Evolutionary conservation across 2,329 filamentous ascomycete species (phyloP).

Genomic region (Cephalotrichum gorgonifer): DNA sequence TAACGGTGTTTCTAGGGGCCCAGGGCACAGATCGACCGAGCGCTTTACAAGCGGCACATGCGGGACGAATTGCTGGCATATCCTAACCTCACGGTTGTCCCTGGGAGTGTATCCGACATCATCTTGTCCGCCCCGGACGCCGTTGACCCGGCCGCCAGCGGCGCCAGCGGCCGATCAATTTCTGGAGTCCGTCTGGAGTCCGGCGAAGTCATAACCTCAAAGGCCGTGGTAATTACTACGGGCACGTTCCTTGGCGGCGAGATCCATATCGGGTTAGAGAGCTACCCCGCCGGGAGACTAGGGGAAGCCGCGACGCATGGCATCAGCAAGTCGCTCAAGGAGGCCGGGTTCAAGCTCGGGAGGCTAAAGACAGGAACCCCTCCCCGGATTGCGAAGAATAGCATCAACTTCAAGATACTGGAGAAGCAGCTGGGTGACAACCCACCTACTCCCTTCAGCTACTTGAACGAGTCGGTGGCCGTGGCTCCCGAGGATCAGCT

Average conservation of each 20-base stretch:
- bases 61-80: constrained; percentile 71
- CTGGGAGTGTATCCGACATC: constrained; percentile 88
- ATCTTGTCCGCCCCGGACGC: constrained; percentile 43
- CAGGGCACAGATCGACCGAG: constrained; percentile 87
- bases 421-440: constrained; percentile 72
- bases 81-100: constrained; percentile 67
- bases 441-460: constrained; percentile 84
- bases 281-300: constrained; percentile 80
- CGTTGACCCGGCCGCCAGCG: constrained; percentile 34
- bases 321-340: constrained; percentile 77
- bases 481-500: constrained; percentile 79
- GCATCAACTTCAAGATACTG: constrained; percentile 67
- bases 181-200: constrained; percentile 79
- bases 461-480: constrained; percentile 67
- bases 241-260: constrained; percentile 93
- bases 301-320: constrained; percentile 90
- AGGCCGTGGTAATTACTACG: constrained; percentile 84
- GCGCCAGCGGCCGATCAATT: constrained; percentile 39
- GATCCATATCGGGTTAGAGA: constrained; percentile 86
- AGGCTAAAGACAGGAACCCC: constrained; percentile 94
- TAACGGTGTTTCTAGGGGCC: constrained; percentile 48
- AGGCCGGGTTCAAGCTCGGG: constrained; percentile 82
- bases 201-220: constrained; percentile 71
- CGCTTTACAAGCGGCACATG: constrained; percentile 86
- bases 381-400: constrained; percentile 69